Evolutionary conservation across 345 rosid species (phyloP).

Genomic region (Salix arbutifolia): DNA sequence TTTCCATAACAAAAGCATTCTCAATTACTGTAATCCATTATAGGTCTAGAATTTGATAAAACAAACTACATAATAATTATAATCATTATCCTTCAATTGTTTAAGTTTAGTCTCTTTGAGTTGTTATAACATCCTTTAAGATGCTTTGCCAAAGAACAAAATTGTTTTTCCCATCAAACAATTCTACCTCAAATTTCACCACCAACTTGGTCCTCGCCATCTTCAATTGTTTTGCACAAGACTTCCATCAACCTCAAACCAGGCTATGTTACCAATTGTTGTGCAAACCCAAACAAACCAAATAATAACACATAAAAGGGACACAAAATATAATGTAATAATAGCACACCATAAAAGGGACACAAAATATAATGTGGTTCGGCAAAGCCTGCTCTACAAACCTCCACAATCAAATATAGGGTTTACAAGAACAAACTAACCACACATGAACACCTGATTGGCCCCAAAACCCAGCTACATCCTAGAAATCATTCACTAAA

Average conservation of each 20-base stretch:
- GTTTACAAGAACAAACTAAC: too few species aligned
- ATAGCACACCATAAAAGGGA: too few species aligned
- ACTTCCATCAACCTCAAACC: not conserved
- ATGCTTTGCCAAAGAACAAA: not conserved
- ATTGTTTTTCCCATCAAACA: not conserved
- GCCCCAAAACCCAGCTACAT: too few species aligned
- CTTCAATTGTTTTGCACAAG: not conserved
- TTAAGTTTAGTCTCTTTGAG: not conserved
- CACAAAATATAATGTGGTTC: too few species aligned
- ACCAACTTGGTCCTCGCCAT: not conserved
- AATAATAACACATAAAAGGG: too few species aligned
- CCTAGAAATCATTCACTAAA: too few species aligned
- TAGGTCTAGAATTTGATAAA: not conserved
- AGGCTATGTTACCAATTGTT: not conserved
- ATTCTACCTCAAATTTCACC: not conserved
- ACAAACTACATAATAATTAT: not conserved
- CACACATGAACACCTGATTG: too few species aligned
- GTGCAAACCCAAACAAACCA: too few species aligned
- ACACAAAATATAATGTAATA: too few species aligned
- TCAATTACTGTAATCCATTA: not conserved
- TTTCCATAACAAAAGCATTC: not conserved
- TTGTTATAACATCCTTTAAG: not conserved
- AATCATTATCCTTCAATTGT: not conserved
- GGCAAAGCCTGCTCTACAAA: too few species aligned
- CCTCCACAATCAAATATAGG: too few species aligned